These are phyloP conservation scores for Ascosphaera pollenicola DNA, from an alignment of 2,329 filamentous ascomycete genomes.

Conservation along the genomic window DNA sequence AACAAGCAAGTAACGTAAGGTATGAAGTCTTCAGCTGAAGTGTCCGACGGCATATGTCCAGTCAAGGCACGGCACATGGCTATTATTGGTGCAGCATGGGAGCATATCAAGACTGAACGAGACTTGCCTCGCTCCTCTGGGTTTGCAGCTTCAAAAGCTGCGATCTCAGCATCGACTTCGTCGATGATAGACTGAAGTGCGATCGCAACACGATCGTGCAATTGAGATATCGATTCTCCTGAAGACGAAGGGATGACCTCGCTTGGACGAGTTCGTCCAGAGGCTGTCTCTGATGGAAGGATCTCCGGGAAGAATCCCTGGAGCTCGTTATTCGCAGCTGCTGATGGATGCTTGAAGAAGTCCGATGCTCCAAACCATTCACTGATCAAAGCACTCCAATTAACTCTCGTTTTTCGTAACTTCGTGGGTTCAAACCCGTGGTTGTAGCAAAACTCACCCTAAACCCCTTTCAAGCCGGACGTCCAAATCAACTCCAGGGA, in stretches of 20 bases:
- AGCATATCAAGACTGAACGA: constrained; percentile 52
- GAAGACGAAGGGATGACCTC: constrained; percentile 42
- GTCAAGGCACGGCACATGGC: constrained; percentile 66
- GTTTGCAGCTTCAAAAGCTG: constrained; percentile 21
- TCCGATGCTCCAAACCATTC: constrained; percentile 79
- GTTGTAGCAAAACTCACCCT: constrained; percentile 18
- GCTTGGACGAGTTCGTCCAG: constrained; percentile 20
- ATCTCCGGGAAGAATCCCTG: constrained; percentile 36
- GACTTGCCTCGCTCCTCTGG: constrained; percentile 32
- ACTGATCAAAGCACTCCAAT: constrained; percentile 17
- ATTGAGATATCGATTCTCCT: constrained; percentile 57
- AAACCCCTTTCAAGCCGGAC: constrained; percentile 31
- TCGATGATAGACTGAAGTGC: constrained; percentile 48
- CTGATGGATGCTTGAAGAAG: constrained; percentile 63
- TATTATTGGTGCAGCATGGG: constrained; percentile 79
- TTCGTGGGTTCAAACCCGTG: not conserved
- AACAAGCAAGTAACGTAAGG: constrained; percentile 53
- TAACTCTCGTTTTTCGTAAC: not conserved
- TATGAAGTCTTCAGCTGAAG: constrained; percentile 55
- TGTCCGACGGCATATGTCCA: constrained; percentile 48
- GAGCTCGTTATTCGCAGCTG: constrained; percentile 42
- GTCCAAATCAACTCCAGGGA: constrained; percentile 13
- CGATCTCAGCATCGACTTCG: constrained; percentile 39
- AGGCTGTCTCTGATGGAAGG: constrained; percentile 18
- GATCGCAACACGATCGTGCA: constrained; percentile 60